Evolutionary conservation across 2,329 filamentous ascomycete genomes (phyloP).

Genomic region (Cladophialophora psammophila): DNA sequence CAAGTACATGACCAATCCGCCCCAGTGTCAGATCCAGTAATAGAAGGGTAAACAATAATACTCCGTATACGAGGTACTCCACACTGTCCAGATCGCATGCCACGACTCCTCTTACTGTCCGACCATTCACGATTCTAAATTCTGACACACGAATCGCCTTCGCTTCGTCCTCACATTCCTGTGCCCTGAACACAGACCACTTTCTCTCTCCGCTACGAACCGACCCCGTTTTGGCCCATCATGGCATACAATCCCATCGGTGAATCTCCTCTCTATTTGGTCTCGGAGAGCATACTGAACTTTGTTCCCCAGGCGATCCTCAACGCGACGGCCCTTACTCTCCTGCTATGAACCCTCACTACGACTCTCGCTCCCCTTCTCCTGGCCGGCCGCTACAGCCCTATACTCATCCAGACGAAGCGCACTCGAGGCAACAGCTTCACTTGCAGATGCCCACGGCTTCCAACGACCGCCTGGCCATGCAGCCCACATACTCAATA

Average conservation of each 20-base stretch:
- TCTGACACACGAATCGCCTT: conserved; percentile 19
- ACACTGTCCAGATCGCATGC: conserved; percentile 9
- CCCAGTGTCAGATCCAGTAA: conserved; percentile 11
- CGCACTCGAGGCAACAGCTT: conserved; percentile 40
- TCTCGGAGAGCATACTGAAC: conserved; percentile 32
- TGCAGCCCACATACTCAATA: conserved; percentile 84
- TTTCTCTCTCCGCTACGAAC: conserved; percentile 4
- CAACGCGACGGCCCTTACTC: conserved; percentile 52
- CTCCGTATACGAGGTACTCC: conserved; percentile 16
- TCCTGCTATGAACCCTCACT: conserved; percentile 61
- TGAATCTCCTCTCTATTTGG: conserved; percentile 53
- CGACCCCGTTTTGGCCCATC: conserved; percentile 19
- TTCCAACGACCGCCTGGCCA: conserved; percentile 74
- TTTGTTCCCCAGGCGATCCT: conserved; percentile 38
- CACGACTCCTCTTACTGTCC: conserved; percentile 4
- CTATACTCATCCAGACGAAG: conserved; percentile 81
- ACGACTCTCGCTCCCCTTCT: conserved; percentile 71
- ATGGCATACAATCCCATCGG: conserved; percentile 80
- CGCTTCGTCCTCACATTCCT: conserved; percentile 29
- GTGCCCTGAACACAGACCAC: conserved; percentile 29
- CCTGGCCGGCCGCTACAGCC: conserved; percentile 76
- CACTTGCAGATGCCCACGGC: conserved; percentile 74
- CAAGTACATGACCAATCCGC: conserved; percentile 1
- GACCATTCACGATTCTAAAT: neutral
- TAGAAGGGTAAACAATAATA: conserved; percentile 22